Conservation (phyloP, 2,329 filamentous ascomycete species). For the Metarhizium rileyi region DNA sequence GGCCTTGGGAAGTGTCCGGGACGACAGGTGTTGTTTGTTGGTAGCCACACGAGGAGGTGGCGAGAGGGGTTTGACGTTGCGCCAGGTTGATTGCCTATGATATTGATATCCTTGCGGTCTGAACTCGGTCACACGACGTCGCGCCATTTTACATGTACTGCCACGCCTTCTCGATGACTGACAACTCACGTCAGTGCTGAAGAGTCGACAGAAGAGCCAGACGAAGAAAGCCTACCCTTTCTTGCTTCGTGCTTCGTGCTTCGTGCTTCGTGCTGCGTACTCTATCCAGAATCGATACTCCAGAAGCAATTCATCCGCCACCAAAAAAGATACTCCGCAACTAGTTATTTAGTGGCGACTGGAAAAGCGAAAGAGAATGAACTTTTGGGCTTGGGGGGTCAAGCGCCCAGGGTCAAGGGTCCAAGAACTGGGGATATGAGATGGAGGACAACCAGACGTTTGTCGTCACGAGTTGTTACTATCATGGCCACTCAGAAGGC, state of each 20-base stretch:
- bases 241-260: background rate
- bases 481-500: background rate
- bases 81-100: background rate
- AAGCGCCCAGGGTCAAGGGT: background rate
- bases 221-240: too few species aligned
- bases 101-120: background rate
- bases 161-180: background rate
- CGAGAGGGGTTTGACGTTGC: background rate
- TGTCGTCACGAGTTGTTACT: background rate
- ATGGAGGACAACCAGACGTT: too few species aligned
- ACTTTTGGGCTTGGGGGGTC: too few species aligned
- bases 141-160: background rate
- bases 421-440: too few species aligned
- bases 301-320: too few species aligned
- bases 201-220: background rate
- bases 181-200: background rate
- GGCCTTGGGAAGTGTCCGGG: too few species aligned
- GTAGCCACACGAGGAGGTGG: background rate
- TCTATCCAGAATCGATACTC: too few species aligned
- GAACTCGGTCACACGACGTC: background rate
- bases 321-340: too few species aligned
- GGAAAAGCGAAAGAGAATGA: background rate
- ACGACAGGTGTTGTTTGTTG: too few species aligned
- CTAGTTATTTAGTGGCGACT: too few species aligned
- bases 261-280: too few species aligned